Conservation (phyloP, 768 basidiomycete genomes). For the Mycena rosella region DNA sequence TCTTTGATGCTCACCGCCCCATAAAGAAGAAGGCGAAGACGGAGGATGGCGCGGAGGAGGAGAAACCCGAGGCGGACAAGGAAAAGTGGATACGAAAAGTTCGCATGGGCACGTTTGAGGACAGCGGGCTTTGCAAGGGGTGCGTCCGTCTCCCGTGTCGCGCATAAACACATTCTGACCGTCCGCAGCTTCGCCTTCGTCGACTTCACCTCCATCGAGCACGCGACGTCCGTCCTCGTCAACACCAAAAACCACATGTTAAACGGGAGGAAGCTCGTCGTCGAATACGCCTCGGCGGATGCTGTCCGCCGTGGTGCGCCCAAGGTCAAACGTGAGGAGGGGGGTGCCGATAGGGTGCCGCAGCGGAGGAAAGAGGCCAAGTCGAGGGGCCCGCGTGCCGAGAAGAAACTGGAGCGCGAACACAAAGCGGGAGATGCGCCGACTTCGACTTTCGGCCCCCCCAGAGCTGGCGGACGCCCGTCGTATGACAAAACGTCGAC, state of each 20-base stretch:
- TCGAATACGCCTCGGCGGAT: slow-evolving; percentile 91
- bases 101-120: slow-evolving; percentile 96
- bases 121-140: slow-evolving; percentile 97
- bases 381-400: slow-evolving; percentile 27
- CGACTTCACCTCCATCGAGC: slow-evolving; percentile 84
- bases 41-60: slow-evolving; percentile 48
- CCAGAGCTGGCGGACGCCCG: slow-evolving; percentile 13
- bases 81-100: slow-evolving; percentile 82
- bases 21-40: slow-evolving; percentile 48
- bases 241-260: slow-evolving; percentile 89
- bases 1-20: slow-evolving; percentile 77
- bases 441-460: slow-evolving; percentile 9
- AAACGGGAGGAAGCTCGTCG: slow-evolving; percentile 85
- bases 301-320: slow-evolving; percentile 88
- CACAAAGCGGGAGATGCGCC: slow-evolving; percentile 2
- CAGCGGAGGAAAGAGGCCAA: slow-evolving; percentile 34
- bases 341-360: slow-evolving; percentile 30
- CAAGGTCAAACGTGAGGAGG: slow-evolving; percentile 42
- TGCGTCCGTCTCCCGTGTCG: slow-evolving; percentile 50
- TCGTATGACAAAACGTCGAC: slow-evolving; percentile 4
- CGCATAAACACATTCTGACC: slow-evolving; percentile 8
- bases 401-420: slow-evolving; percentile 27
- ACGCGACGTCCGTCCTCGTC: slow-evolving; percentile 85
- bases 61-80: slow-evolving; percentile 44
- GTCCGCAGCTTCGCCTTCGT: slow-evolving; percentile 88